These are phyloP conservation scores for Dysphania ambrosioides DNA, from an alignment of 148 eudicot genomes.

Conservation along the genomic window DNA sequence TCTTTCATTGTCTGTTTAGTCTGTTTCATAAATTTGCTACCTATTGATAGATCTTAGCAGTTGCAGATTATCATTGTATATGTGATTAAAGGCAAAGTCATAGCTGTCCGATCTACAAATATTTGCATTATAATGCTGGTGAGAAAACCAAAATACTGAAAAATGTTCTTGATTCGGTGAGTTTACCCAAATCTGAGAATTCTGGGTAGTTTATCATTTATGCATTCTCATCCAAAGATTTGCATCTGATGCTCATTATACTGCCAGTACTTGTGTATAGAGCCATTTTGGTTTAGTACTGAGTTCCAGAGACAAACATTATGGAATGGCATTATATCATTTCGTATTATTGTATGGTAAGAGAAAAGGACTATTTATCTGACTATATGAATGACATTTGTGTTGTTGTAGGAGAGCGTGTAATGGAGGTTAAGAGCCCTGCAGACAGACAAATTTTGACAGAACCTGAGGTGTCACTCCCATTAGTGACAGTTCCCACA, in stretches of 20 bases:
- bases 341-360: background rate
- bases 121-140: too few relatives aligned
- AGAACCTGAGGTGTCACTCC: conserved; percentile 63
- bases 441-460: conserved; percentile 41
- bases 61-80: too few relatives aligned
- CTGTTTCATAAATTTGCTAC: background rate
- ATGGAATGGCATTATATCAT: background rate
- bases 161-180: too few relatives aligned
- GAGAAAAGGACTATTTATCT: background rate
- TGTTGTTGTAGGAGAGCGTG: conserved; percentile 37
- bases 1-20: background rate
- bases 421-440: conserved; percentile 51
- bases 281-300: background rate
- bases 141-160: too few relatives aligned
- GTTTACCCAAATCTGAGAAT: too few relatives aligned
- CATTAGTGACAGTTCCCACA: conserved; percentile 68
- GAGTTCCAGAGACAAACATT: background rate
- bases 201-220: too few relatives aligned
- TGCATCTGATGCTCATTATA: too few relatives aligned
- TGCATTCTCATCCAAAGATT: too few relatives aligned
- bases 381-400: background rate
- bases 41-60: background rate
- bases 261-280: too few relatives aligned
- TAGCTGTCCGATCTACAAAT: too few relatives aligned
- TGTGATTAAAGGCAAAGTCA: background rate